Evolutionary conservation across 2,329 filamentous ascomycete genomes (phyloP).

Genomic region (Claviceps cyperi): DNA sequence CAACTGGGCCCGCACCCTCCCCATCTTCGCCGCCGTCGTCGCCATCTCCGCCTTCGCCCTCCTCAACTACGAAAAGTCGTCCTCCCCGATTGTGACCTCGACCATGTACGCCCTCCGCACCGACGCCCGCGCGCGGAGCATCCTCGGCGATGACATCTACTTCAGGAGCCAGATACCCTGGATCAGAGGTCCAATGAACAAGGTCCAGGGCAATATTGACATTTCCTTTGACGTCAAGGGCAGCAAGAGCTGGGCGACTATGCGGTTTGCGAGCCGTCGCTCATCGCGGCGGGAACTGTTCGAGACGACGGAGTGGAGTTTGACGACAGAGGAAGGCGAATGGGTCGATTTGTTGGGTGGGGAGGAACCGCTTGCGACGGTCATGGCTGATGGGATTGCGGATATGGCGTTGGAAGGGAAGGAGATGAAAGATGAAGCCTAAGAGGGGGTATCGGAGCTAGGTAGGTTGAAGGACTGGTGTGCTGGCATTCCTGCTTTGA

Average conservation of each 20-base stretch:
- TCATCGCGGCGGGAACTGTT: slow-evolving; percentile 49
- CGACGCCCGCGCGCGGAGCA: slow-evolving; percentile 55
- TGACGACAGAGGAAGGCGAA: slow-evolving; percentile 48
- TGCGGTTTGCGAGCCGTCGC: slow-evolving; percentile 68
- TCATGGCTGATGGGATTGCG: slow-evolving; percentile 22
- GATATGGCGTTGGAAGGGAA: slow-evolving; percentile 17
- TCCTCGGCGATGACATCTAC: slow-evolving; percentile 78
- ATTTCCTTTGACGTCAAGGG: slow-evolving; percentile 80
- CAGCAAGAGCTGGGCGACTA: slow-evolving; percentile 51
- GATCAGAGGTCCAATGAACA: slow-evolving; percentile 82
- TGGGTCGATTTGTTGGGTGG: slow-evolving; percentile 62
- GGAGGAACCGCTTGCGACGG: slow-evolving; percentile 48
- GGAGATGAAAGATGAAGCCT: slow-evolving; percentile 18
- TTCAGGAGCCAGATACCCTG: slow-evolving; percentile 67
- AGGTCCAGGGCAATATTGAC: slow-evolving; percentile 81
- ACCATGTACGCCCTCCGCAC: slow-evolving; percentile 88
- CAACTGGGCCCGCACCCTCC: slow-evolving; percentile 59
- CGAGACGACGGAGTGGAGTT: slow-evolving; percentile 80
- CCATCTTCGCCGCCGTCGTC: slow-evolving; percentile 64
- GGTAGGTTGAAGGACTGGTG: slow-evolving; percentile 22
- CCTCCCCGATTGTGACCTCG: slow-evolving; percentile 71
- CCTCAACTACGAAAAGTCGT: slow-evolving; percentile 98
- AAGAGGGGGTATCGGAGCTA: slow-evolving; percentile 38
- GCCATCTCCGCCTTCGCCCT: slow-evolving; percentile 64
- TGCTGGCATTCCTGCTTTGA: too few species aligned